phyloP scores from a whole-genome alignment of 805 yeast species.

The Nakazawaea wyomingensis region DNA sequence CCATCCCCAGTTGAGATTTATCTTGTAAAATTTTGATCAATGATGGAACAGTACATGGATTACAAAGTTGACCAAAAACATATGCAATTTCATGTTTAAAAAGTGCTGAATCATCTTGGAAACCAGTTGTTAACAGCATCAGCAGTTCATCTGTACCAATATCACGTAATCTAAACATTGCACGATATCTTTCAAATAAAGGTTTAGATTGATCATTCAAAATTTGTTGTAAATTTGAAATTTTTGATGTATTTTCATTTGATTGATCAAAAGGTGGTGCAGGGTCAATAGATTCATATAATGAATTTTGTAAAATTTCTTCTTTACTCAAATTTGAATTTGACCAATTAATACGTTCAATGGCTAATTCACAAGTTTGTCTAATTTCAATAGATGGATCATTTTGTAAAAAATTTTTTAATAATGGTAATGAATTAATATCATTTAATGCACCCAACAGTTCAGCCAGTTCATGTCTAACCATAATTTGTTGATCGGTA shows the following conservation, averaged over 20 bases:
- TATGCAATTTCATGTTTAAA: conserved; percentile 98
- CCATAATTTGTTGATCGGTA: conserved; percentile 82
- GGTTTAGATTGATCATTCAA: conserved; percentile 75
- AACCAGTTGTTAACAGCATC: conserved; percentile 85
- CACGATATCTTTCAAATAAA: conserved; percentile 91
- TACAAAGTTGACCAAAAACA: conserved; percentile 95
- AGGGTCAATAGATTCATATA: conserved; percentile 89
- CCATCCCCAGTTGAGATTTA: conserved; percentile 91
- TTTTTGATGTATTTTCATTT: conserved; percentile 28
- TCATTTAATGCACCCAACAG: conserved; percentile 97
- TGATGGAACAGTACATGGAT: conserved; percentile 87
- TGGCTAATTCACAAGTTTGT: conserved; percentile 97
- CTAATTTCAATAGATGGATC: conserved; percentile 84
- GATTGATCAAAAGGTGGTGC: conserved; percentile 91
- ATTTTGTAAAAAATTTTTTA: conserved; percentile 55
- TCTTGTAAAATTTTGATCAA: conserved; percentile 76
- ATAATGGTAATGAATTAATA: conserved; percentile 57
- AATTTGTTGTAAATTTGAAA: conserved; percentile 56
- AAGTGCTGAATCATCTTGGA: conserved; percentile 84
- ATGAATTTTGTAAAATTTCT: conserved; percentile 70
- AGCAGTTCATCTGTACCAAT: conserved; percentile 92
- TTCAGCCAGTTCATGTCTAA: conserved; percentile 99
- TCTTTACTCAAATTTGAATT: conserved; percentile 57
- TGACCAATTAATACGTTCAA: conserved; percentile 93
- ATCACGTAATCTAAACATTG: conserved; percentile 97